phyloP scores from a whole-genome alignment of 1,284 basidiomycete genomes.

The Rhodotorula sp. region DNA sequence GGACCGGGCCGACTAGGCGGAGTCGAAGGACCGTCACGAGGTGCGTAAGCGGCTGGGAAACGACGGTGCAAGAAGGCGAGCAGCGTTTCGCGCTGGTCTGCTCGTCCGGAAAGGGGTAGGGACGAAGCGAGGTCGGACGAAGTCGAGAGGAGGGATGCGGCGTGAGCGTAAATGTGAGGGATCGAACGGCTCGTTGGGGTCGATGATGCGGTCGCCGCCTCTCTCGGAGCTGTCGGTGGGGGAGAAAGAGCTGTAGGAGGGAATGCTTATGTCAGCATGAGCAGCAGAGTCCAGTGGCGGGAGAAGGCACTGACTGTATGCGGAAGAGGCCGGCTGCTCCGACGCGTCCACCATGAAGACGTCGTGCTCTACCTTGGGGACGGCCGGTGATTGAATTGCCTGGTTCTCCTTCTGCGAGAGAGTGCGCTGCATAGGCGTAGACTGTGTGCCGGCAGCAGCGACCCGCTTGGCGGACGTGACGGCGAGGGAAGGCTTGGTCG shows the following conservation, averaged over 20 bases:
- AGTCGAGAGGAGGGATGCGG: slow-evolving; percentile 47
- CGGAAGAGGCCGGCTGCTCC: background rate
- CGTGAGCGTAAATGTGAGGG: slow-evolving; percentile 49
- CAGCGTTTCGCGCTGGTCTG: slow-evolving; percentile 45
- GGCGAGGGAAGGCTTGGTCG: slow-evolving; percentile 2
- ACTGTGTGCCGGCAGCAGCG: background rate
- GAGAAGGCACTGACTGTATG: background rate
- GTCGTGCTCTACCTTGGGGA: background rate
- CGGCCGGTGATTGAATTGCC: background rate
- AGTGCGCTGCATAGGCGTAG: background rate
- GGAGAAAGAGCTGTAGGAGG: background rate
- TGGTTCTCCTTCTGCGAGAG: slow-evolving; percentile 2
- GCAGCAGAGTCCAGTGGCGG: too few species aligned
- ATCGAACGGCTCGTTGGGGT: background rate
- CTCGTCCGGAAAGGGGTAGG: slow-evolving; percentile 47
- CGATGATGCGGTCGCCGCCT: background rate
- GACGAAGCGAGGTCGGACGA: slow-evolving; percentile 40
- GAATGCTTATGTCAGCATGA: background rate
- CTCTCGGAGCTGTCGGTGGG: background rate
- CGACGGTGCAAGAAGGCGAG: slow-evolving; percentile 45
- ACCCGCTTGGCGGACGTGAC: background rate
- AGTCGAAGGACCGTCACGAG: slow-evolving; percentile 1
- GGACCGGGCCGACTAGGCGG: slow-evolving; percentile 14
- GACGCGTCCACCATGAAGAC: too few species aligned
- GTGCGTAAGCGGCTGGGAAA: slow-evolving; percentile 22